These are phyloP conservation scores for Fimicolochytrium jonesii DNA, from an alignment of 192 early-diverging fungal genomes.

Conservation along the genomic window DNA sequence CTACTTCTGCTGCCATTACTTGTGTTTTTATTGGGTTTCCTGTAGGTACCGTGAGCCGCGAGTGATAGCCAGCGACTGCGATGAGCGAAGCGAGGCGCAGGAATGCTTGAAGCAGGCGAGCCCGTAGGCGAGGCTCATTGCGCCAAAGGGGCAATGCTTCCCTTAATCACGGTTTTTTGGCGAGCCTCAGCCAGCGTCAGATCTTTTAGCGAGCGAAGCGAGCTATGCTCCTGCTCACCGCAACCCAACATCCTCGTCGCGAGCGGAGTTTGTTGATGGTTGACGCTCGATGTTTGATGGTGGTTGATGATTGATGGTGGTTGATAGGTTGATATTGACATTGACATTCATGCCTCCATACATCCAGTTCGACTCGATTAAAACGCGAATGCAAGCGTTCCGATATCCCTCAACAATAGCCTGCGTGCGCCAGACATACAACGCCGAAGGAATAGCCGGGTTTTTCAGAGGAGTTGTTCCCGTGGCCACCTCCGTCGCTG, in stretches of 20 bases:
- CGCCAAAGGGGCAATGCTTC: neutral
- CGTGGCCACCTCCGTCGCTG: conserved; percentile 74
- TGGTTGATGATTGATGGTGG: too few species aligned
- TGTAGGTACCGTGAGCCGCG: conserved; percentile 14
- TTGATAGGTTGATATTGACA: neutral
- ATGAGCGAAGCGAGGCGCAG: too few species aligned
- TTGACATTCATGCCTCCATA: neutral
- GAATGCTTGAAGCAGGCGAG: too few species aligned
- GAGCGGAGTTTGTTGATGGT: neutral
- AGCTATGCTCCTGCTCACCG: too few species aligned
- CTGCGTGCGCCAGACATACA: conserved; percentile 73
- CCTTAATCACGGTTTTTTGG: too few species aligned
- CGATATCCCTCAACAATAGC: conserved; percentile 71
- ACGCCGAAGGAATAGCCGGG: conserved; percentile 76
- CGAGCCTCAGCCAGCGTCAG: too few species aligned
- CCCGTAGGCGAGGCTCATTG: neutral
- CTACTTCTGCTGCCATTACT: conserved; percentile 24
- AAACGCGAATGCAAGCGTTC: conserved; percentile 95
- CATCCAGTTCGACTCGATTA: conserved; percentile 80
- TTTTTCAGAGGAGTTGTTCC: conserved; percentile 86
- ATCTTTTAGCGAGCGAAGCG: too few species aligned
- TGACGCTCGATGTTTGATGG: neutral
- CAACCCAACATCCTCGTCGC: too few species aligned
- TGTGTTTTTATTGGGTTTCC: conserved; percentile 22
- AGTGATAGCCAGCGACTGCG: neutral